Evolutionary conservation across 495 filamentous ascomycete genomes (phyloP).

Genomic region (Neurospora intermedia): DNA sequence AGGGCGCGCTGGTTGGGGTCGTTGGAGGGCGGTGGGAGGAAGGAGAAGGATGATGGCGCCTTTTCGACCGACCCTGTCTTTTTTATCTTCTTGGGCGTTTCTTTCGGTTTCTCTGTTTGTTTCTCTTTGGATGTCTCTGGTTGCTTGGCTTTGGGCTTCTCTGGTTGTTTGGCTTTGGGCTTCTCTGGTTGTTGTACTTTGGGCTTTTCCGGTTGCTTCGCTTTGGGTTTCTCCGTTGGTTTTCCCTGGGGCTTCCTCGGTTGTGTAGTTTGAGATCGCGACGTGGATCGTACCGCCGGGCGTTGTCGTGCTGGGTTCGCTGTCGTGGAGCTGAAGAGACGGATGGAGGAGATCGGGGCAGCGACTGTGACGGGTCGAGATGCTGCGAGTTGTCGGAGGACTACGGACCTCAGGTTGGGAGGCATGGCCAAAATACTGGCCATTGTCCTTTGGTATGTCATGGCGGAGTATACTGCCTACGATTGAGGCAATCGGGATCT

Average conservation of each 20-base stretch:
- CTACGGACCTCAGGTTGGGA: slow-evolving; percentile 4
- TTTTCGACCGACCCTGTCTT: background rate
- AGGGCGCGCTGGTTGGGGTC: slow-evolving; percentile 17
- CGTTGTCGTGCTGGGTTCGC: background rate
- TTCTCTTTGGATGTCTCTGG: background rate
- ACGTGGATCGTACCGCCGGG: background rate
- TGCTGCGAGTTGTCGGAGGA: slow-evolving; percentile 2
- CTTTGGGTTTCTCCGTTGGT: background rate
- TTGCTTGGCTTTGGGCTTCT: background rate
- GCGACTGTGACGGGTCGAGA: background rate
- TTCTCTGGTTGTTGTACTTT: background rate
- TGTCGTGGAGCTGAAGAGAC: background rate
- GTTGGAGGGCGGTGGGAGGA: slow-evolving; percentile 24
- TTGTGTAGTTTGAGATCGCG: background rate
- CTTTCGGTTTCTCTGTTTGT: background rate
- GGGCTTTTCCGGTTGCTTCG: background rate
- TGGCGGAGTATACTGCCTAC: background rate
- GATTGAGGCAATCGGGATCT: background rate
- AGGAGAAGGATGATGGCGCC: slow-evolving; percentile 11
- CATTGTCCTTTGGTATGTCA: background rate
- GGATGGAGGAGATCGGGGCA: slow-evolving; percentile 1
- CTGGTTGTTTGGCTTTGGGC: background rate
- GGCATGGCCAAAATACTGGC: slow-evolving; percentile 10
- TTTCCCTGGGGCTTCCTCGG: background rate
- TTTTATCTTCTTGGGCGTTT: background rate